Conservation (phyloP, 331 rosid genomes). For the Telfairia occidentalis region DNA sequence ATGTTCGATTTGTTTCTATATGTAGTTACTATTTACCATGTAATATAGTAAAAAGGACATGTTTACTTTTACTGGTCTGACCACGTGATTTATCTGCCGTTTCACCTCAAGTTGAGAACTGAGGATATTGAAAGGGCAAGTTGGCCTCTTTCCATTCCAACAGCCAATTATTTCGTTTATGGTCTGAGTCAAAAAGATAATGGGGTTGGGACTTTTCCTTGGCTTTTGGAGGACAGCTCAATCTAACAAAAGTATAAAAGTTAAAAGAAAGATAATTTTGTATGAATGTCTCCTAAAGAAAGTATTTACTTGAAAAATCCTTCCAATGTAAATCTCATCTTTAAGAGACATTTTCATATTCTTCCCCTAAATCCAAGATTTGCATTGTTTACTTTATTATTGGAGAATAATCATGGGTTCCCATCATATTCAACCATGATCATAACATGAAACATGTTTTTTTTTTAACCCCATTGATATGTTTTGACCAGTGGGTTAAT, state of each 20-base stretch:
- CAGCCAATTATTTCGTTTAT: background rate
- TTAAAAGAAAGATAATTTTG: background rate
- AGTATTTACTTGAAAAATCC: background rate
- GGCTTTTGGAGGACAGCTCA: conserved; percentile 10
- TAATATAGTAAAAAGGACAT: too few relatives aligned
- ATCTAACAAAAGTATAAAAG: background rate
- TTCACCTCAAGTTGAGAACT: background rate
- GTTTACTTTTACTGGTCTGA: background rate
- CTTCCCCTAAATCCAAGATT: background rate
- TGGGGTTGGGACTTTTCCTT: background rate
- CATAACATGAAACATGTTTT: background rate
- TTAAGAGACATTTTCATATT: background rate
- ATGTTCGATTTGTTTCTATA: too few relatives aligned
- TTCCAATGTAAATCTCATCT: background rate
- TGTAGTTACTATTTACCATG: too few relatives aligned
- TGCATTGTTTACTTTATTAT: background rate
- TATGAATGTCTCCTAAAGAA: background rate
- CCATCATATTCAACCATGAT: background rate
- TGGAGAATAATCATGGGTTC: background rate
- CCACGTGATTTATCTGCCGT: background rate
- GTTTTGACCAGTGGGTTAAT: background rate
- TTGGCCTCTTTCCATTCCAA: background rate
- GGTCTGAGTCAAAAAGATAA: background rate
- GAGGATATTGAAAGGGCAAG: background rate
- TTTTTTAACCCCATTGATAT: background rate